phyloP scores from a whole-genome alignment of 192 early-diverging fungal species.

The Coemansia sp. region DNA sequence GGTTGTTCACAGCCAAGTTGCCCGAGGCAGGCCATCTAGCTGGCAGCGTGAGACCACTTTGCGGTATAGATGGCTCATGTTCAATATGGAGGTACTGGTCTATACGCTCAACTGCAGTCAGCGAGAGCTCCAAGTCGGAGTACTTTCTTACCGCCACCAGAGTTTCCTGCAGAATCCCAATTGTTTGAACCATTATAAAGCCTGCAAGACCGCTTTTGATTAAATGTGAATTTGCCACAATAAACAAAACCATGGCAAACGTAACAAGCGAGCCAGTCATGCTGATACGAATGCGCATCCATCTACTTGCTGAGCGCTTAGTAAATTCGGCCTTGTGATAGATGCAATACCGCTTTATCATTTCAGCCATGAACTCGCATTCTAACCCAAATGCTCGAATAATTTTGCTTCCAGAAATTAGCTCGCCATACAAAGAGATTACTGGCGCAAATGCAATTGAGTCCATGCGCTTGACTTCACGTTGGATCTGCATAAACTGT shows the following conservation, averaged over 20 bases:
- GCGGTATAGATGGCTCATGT: slow-evolving; percentile 63
- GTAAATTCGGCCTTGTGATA: slow-evolving; percentile 78
- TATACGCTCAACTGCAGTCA: slow-evolving; percentile 79
- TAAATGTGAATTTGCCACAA: slow-evolving; percentile 52
- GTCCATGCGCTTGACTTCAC: slow-evolving; percentile 83
- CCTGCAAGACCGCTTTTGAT: slow-evolving; percentile 86
- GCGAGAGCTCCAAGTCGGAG: slow-evolving; percentile 70
- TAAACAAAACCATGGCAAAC: slow-evolving; percentile 63
- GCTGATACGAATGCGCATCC: slow-evolving; percentile 80
- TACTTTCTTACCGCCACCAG: slow-evolving; percentile 71
- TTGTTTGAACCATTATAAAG: slow-evolving; percentile 73
- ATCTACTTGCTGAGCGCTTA: slow-evolving; percentile 72
- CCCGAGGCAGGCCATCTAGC: slow-evolving; percentile 66
- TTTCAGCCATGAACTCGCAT: slow-evolving; percentile 62
- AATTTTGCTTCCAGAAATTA: slow-evolving; percentile 63
- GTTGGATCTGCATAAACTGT: slow-evolving; percentile 68
- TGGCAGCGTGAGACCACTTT: slow-evolving; percentile 52
- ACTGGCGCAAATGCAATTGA: slow-evolving; percentile 66
- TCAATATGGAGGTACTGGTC: slow-evolving; percentile 76
- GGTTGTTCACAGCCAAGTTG: slow-evolving; percentile 60
- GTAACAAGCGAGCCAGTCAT: slow-evolving; percentile 67
- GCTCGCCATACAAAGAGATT: slow-evolving; percentile 75
- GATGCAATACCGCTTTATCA: slow-evolving; percentile 56
- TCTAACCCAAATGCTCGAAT: slow-evolving; percentile 80
- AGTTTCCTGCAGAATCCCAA: slow-evolving; percentile 74